Evolutionary conservation across 2,329 filamentous ascomycete genomes (phyloP).

Genomic region (Trichoderma cornu-damae): DNA sequence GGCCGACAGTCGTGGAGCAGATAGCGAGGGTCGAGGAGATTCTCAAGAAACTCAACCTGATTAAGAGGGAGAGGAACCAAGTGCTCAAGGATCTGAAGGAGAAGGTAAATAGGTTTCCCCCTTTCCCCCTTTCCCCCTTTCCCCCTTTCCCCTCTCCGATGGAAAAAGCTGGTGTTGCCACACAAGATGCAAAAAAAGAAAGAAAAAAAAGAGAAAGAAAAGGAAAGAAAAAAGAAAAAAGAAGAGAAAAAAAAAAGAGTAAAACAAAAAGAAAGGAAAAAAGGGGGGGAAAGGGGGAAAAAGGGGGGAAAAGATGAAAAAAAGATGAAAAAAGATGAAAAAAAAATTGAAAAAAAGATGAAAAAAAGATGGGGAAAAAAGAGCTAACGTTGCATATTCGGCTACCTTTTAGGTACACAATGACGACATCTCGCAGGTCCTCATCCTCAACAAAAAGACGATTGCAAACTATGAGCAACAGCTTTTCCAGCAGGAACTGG

Average conservation of each 20-base stretch:
- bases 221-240: too few species aligned
- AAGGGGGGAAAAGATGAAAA: too few species aligned
- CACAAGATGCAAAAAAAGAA: too few species aligned
- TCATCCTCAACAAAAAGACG: slow-evolving; percentile 96
- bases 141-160: too few species aligned
- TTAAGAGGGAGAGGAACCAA: slow-evolving; percentile 87
- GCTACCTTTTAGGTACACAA: slow-evolving; percentile 72
- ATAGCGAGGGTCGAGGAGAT: slow-evolving; percentile 85
- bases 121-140: too few species aligned
- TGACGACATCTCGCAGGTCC: slow-evolving; percentile 94
- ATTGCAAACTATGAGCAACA: slow-evolving; percentile 88
- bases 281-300: too few species aligned
- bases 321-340: too few species aligned
- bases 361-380: neutral
- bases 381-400: slow-evolving; percentile 25
- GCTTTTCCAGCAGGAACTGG: slow-evolving; percentile 91
- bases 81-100: slow-evolving; percentile 96
- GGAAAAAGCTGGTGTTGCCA: too few species aligned
- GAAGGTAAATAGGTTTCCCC: slow-evolving; percentile 72
- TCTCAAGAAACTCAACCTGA: slow-evolving; percentile 81
- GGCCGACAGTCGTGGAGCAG: slow-evolving; percentile 79
- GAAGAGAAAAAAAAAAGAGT: too few species aligned
- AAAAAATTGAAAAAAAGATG: too few species aligned
- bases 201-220: too few species aligned
- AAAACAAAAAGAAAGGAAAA: too few species aligned